A percentile compares a stretch with the other conserved stretches of the same genome.
Conservation (phyloP, 179 eudicot species). For the Actinidia arguta region DNA sequence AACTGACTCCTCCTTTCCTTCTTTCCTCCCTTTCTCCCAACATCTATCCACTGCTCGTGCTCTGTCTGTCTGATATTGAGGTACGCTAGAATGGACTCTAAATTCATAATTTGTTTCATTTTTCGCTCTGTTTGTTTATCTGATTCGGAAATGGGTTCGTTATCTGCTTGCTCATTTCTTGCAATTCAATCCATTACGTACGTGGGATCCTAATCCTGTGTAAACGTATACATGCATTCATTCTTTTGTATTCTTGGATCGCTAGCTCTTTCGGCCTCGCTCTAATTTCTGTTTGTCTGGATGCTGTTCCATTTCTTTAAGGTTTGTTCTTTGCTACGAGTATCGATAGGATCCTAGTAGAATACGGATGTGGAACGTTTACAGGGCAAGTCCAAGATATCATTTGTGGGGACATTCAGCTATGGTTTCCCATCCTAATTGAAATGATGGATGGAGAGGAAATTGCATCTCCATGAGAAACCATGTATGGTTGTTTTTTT, state of each 20-base stretch:
- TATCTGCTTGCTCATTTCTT: not conserved
- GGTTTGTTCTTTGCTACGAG: not conserved
- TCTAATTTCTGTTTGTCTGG: not conserved
- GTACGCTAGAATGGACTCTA: not conserved
- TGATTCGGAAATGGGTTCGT: not conserved
- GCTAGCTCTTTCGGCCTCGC: not conserved
- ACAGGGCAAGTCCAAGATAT: not conserved
- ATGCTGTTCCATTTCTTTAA: not conserved
- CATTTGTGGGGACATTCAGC: not conserved
- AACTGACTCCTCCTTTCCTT: too few species aligned
- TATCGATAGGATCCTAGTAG: too few species aligned
- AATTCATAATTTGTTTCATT: too few species aligned
- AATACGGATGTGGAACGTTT: not conserved
- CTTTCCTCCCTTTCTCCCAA: not conserved
- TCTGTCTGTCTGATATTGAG: not conserved
- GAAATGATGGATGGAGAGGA: not conserved
- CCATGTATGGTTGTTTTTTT: not conserved
- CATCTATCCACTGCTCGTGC: constrained; percentile 16
- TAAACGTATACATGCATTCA: not conserved
- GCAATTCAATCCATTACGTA: not conserved
- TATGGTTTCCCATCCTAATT: not conserved
- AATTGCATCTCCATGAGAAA: too few species aligned
- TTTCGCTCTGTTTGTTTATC: not conserved
- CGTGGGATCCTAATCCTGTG: not conserved
- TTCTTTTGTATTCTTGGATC: not conserved